Percentiles rank a stretch among this genome's conserved stretches.
phyloP scores from a whole-genome alignment of 208 protist genomes.

The Trypanosoma avium region DNA sequence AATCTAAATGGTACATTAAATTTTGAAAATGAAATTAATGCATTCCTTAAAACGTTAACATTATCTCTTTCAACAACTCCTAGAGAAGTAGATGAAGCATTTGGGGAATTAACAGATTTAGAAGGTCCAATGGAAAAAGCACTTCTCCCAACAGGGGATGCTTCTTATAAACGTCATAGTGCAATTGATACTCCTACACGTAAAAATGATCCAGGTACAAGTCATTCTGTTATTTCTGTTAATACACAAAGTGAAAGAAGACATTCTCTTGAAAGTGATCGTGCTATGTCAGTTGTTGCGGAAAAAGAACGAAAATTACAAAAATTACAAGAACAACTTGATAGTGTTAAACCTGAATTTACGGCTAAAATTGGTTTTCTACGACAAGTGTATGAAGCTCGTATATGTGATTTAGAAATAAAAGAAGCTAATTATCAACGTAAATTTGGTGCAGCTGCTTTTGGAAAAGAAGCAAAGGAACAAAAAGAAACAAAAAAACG shows the following conservation, averaged over 20 bases:
- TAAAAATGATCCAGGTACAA: neutral
- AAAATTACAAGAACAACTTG: conserved; percentile 70
- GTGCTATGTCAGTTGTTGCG: conserved; percentile 21
- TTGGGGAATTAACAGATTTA: neutral
- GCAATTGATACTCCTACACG: neutral
- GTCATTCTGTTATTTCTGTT: neutral
- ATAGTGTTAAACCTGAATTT: conserved; percentile 83
- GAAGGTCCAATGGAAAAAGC: conserved; percentile 37
- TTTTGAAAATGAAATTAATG: conserved; percentile 83
- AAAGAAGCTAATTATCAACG: conserved; percentile 55
- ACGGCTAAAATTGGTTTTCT: conserved; percentile 85
- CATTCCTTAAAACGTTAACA: conserved; percentile 85
- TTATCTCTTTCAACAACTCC: conserved; percentile 77
- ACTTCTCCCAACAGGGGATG: conserved; percentile 59
- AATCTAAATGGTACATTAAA: conserved; percentile 58
- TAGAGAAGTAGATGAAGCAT: conserved; percentile 36
- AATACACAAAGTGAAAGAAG: neutral
- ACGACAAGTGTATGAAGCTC: conserved; percentile 90
- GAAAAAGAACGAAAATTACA: conserved; percentile 58
- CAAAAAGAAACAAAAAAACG: conserved; percentile 18
- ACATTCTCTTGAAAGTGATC: conserved; percentile 18
- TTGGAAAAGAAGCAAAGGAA: conserved; percentile 22
- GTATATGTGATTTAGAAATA: conserved; percentile 86
- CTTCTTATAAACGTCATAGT: neutral
- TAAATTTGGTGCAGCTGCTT: neutral